Evolutionary conservation across 2,329 filamentous ascomycete genomes (phyloP), one percentile per base, ranked within the genome.

Genomic region (Teratosphaeria nubilosa): DNA sequence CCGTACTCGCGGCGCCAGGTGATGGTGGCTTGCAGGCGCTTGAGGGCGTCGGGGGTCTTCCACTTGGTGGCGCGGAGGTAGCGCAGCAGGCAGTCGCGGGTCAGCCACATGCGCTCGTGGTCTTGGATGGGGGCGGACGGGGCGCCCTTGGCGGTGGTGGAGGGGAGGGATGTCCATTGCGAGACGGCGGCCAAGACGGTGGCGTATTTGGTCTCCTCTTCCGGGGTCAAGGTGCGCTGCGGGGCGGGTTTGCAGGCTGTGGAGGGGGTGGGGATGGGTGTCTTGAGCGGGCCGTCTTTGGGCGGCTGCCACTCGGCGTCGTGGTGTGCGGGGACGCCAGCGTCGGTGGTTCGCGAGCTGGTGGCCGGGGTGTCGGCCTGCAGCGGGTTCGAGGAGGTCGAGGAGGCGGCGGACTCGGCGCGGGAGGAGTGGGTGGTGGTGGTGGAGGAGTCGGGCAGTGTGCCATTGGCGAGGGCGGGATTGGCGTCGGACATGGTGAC

Each of bases 31-130:
- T 86, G 84, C 48, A 97, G 75, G n/a, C 94, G 87, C 70, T 86
- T 87, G 64, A 86, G 81, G 9, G 94, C 85, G 53, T 92, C 85
- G 51, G 83, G 76, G 54, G 87, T 80, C 64, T 86, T 80, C 91
- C 94, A 99, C 75, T 95, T 96, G 41, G 90, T 91, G 22, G 94
- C 94, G 60, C 92, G 87, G 31, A 99, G 85, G 72, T 96, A 99
- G 65, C 94, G 88, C 48, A 96, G 80, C 16, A 99, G 81, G 71
- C 92, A 97, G 72, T 99, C 94, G 64, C 86, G 84, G 13, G 91
- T 96, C 65, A 99, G 81, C 85, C 90, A 99, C 76, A 94, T 84
- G 69, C 84, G 87, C 75, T 99, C 94, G 55, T 79, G 76, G 59
- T 95, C 90, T 55, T 84, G 85, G 59, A 97, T 76, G 1, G 89